A percentile compares a stretch with the other conserved stretches of the same genome.
Conservation (phyloP, 495 filamentous ascomycete genomes). For the Penicillium diatomitis region DNA sequence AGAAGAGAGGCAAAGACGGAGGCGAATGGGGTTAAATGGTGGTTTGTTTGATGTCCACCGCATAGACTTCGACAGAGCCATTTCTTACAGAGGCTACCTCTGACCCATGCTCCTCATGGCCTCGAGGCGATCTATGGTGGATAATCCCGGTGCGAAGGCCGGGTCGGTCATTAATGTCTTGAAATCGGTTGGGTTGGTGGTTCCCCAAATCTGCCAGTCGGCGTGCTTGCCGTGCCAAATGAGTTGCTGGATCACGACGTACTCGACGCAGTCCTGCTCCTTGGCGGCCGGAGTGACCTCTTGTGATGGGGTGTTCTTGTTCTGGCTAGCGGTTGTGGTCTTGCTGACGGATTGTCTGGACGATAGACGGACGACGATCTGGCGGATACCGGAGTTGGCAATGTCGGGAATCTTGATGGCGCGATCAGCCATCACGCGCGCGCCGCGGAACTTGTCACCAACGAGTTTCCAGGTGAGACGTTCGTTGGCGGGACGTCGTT, state of each 20-base stretch:
- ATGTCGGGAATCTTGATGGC: conserved; percentile 41
- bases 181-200: conserved; percentile 47
- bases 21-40: too few relatives aligned
- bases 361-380: conserved; percentile 63
- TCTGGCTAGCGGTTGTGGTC: background rate
- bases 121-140: conserved; percentile 24
- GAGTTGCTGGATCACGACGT: conserved; percentile 64
- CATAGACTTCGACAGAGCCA: too few relatives aligned
- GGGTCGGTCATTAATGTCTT: conserved; percentile 33
- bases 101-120: conserved; percentile 23
- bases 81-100: too few relatives aligned
- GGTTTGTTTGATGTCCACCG: too few relatives aligned
- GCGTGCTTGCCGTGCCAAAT: conserved; percentile 46
- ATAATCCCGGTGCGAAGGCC: conserved; percentile 24
- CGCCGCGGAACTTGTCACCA: conserved; percentile 43
- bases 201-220: conserved; percentile 74
- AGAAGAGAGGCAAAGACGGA: background rate
- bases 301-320: background rate
- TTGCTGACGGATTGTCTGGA: conserved; percentile 50
- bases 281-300: conserved; percentile 27
- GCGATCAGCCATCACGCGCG: conserved; percentile 54
- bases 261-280: conserved; percentile 60
- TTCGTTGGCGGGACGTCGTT: conserved; percentile 38
- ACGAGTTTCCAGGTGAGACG: conserved; percentile 59
- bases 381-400: conserved; percentile 45